Evolutionary conservation across 805 yeast species (phyloP), one percentile per base, ranked within the genome.

Genomic region (Ogataea thermomethanolica): DNA sequence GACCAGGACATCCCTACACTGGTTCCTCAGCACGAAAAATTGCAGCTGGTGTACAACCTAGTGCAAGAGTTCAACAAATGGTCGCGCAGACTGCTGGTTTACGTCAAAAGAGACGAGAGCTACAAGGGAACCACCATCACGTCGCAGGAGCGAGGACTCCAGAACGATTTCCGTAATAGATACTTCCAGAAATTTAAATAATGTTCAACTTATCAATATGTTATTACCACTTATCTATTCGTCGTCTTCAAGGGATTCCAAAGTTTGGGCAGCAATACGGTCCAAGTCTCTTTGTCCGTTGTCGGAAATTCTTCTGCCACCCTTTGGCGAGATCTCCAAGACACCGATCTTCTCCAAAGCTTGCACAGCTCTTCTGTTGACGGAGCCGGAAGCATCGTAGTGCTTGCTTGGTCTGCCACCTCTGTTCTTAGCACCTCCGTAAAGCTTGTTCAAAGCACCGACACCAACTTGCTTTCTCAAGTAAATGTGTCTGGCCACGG

Each of bases 271-370:
- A 69, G 98, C 98, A 73, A 91, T 91, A 84, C 99, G 97, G 80
- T 93, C 99, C 79, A 93, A 85, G 79, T 93, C 99, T 87, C 99
- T 90, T 80, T 91, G 98, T 72, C 99, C 99, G 77, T 89, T 86
- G 71, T 88, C 96, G 55, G 97, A 84, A 82, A 93, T 88, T 76
- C 90, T 88, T 84, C 99, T 93, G 74, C 99, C 99, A 72, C 97
- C 97, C 77, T 87, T 88, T 75, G 89, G 86, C 69, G 95, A 81
- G 71, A 84, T 78, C 79, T 91, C 99, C 62, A 93, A 78, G 61
- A 93, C 88, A 73, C 98, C 98, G 56, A 93, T 84, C 81, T 91
- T 90, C 82, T 90, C 96, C 68, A 93, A 86, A 65, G 98, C 82
- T 78, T 93, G 99, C 67, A 93, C 79, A 61, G 86, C 97, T 76